Conservation (phyloP, 2,329 filamentous ascomycete genomes). For the Ophiostoma quercus region DNA sequence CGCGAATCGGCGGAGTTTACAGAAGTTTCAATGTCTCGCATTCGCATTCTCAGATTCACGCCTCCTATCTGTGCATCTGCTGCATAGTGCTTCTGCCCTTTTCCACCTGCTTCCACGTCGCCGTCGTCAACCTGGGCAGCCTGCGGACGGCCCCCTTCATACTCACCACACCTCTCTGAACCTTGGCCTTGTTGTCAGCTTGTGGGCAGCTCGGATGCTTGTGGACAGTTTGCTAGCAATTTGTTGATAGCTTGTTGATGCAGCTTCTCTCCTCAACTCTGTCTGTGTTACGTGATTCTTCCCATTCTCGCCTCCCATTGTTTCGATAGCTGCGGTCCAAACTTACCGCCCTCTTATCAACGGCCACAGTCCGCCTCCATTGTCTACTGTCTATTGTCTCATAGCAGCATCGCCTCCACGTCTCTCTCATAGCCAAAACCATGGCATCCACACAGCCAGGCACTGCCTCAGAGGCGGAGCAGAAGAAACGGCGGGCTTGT, state of each 20-base stretch:
- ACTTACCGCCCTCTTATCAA: neutral
- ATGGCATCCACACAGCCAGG: conserved; percentile 1
- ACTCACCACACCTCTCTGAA: neutral
- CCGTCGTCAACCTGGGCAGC: neutral
- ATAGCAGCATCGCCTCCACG: neutral
- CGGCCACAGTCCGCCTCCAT: neutral
- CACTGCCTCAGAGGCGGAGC: conserved; percentile 11
- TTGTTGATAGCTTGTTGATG: neutral
- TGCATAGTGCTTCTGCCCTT: neutral
- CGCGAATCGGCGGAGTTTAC: conserved; percentile 8
- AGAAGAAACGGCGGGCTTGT: conserved; percentile 55
- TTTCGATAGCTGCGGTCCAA: neutral
- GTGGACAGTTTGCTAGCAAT: neutral
- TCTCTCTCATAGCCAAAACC: neutral
- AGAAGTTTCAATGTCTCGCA: neutral
- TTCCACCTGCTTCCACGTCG: neutral
- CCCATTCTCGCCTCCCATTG: neutral
- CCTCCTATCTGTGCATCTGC: conserved; percentile 8
- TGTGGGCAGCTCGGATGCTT: neutral
- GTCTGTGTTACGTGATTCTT: neutral
- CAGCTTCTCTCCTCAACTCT: neutral
- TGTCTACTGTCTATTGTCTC: neutral
- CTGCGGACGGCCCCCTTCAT: neutral
- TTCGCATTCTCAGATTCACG: neutral
- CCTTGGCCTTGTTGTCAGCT: neutral